Evolutionary conservation across 2,329 filamentous ascomycete genomes (phyloP).

Genomic region (Boeremia lycopersici): DNA sequence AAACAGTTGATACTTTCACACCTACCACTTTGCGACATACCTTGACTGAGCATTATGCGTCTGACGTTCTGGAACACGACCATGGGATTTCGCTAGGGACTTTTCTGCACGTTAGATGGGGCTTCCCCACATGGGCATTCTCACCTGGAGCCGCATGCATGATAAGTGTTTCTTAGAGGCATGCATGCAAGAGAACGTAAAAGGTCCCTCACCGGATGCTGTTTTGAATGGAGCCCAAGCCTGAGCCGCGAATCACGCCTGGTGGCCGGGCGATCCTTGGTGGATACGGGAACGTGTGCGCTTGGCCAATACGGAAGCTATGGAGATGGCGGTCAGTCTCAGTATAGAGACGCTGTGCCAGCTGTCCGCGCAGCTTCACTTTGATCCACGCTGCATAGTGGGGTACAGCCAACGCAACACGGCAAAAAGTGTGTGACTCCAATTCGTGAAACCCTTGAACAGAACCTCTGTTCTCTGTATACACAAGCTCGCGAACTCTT

Average conservation of each 20-base stretch:
- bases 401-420: slow-evolving; percentile 14
- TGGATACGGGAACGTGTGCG: slow-evolving; percentile 16
- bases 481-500: slow-evolving; percentile 8
- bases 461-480: slow-evolving; percentile 9
- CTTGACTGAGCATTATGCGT: not conserved
- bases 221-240: slow-evolving; percentile 15
- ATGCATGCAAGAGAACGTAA: slow-evolving; percentile 16
- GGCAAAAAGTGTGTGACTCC: slow-evolving; percentile 6
- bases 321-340: slow-evolving; percentile 19
- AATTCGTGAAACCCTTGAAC: not conserved
- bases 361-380: slow-evolving; percentile 18
- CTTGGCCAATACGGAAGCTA: slow-evolving; percentile 10
- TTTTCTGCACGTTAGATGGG: slow-evolving; percentile 17
- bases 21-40: not conserved
- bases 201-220: slow-evolving; percentile 27
- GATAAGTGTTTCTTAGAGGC: not conserved
- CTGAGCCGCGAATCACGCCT: slow-evolving; percentile 16
- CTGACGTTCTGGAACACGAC: slow-evolving; percentile 6
- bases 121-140: slow-evolving; percentile 14
- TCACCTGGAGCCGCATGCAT: not conserved
- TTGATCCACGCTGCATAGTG: slow-evolving; percentile 10
- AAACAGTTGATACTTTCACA: slow-evolving; percentile 27
- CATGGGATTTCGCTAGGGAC: slow-evolving; percentile 1
- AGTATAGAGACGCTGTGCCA: slow-evolving; percentile 16
- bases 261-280: slow-evolving; percentile 20